A percentile compares a stretch with the other conserved stretches of the same genome.
These are phyloP conservation scores for Ophiostoma pallidulum DNA, from an alignment of 2,329 filamentous ascomycete species.

Conservation along the genomic window DNA sequence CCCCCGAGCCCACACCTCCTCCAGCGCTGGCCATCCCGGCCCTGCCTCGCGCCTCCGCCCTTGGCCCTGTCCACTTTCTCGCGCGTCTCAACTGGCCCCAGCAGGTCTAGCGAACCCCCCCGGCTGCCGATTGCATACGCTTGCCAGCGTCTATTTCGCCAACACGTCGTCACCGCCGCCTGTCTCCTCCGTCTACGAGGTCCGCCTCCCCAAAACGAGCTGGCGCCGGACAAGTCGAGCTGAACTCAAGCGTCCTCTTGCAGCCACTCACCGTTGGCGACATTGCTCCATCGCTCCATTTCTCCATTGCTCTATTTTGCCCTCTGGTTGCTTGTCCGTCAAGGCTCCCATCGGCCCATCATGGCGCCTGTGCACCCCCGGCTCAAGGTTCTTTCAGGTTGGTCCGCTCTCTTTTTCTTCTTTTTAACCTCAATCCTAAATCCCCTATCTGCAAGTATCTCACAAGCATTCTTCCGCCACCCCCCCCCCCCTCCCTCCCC, in stretches of 20 bases:
- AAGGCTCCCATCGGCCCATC: slow-evolving; percentile 22
- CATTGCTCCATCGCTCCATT: not conserved
- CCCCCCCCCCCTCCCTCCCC: no score
- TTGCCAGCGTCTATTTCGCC: not conserved
- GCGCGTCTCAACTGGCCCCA: slow-evolving; percentile 3
- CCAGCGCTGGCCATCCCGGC: not conserved
- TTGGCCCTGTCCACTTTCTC: slow-evolving; percentile 3
- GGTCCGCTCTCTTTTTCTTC: slow-evolving; percentile 25
- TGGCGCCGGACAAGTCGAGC: not conserved
- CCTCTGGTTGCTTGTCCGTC: not conserved
- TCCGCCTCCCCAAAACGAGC: no score
- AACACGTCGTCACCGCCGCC: not conserved
- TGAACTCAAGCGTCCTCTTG: not conserved
- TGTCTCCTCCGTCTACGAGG: not conserved
- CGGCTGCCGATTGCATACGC: not conserved
- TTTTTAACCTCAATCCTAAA: not conserved
- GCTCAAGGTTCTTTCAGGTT: slow-evolving; percentile 53
- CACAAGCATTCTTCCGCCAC: no score
- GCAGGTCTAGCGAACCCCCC: not conserved
- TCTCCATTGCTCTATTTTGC: not conserved
- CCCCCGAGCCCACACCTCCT: not conserved
- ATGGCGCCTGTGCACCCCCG: slow-evolving; percentile 53
- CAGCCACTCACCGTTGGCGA: not conserved
- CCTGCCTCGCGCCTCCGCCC: slow-evolving; percentile 3
- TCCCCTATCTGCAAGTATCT: no score